Evolutionary conservation across 495 filamentous ascomycete species (phyloP).

Genomic region (Trichoderma reesei): DNA sequence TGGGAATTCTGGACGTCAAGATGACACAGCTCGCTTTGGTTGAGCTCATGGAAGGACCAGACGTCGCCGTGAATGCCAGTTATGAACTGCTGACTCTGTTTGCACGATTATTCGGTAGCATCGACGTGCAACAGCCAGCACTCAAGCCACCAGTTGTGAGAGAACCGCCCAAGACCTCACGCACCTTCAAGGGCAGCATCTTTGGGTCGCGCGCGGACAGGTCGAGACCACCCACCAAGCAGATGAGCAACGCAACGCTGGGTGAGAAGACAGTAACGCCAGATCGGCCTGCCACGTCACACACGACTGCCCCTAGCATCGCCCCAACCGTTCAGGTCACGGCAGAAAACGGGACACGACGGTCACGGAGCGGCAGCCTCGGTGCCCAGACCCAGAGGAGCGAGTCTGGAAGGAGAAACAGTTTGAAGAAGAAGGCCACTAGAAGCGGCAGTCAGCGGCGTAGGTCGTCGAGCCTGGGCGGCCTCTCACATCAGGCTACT

Average conservation of each 20-base stretch:
- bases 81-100: slow-evolving; percentile 79
- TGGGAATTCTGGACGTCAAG: slow-evolving; percentile 75
- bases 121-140: slow-evolving; percentile 24
- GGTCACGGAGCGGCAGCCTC: not conserved
- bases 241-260: slow-evolving; percentile 17
- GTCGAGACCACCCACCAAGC: slow-evolving; percentile 20
- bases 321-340: slow-evolving; percentile 28
- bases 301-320: slow-evolving; percentile 21
- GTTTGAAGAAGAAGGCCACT: slow-evolving; percentile 34
- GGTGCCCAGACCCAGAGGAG: slow-evolving; percentile 25
- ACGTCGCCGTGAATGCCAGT: slow-evolving; percentile 72
- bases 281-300: slow-evolving; percentile 15
- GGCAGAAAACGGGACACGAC: slow-evolving; percentile 25
- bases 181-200: slow-evolving; percentile 63
- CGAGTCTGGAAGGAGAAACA: slow-evolving; percentile 30
- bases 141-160: slow-evolving; percentile 20
- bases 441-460: slow-evolving; percentile 28
- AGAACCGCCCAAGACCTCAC: slow-evolving; percentile 58
- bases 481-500: slow-evolving; percentile 21
- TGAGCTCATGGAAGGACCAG: slow-evolving; percentile 71
- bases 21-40: slow-evolving; percentile 85
- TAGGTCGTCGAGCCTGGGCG: slow-evolving; percentile 25
- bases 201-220: slow-evolving; percentile 49
- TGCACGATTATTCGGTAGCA: slow-evolving; percentile 59
- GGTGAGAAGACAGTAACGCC: not conserved